A percentile compares a stretch with the other conserved stretches of the same genome.
Conservation (phyloP, 164 flowering plant species). For the grape (Vitis vinifera) region ASM3070453v1 NC_081818.1:8577001-8577500, state of each 20-base stretch:
- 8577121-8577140: conserved; percentile 19
- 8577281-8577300: conserved; percentile 18
- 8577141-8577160: conserved; percentile 13
- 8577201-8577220: conserved; percentile 24
- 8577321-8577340: conserved; percentile 12
- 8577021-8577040: not conserved
- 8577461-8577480: conserved; percentile 37
- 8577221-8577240: conserved; percentile 14
- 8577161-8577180: conserved; percentile 13
- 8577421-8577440: conserved; percentile 42
- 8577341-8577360: conserved; percentile 9
- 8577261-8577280: conserved; percentile 11
- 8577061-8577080: conserved; percentile 20
- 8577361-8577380: conserved; percentile 23
- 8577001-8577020: conserved; percentile 12
- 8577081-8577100: conserved; percentile 13
- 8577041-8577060: conserved; percentile 15
- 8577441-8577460: conserved; percentile 28
- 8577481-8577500: conserved; percentile 42
- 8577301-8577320: conserved; percentile 18
- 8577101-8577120: conserved; percentile 24
- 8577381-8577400: conserved; percentile 16
- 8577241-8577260: conserved; percentile 9
- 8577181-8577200: conserved; percentile 13
- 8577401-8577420: conserved; percentile 27